Evolutionary conservation across 1,284 basidiomycete species (phyloP).

Genomic region (Rhodotorula glutinis): DNA sequence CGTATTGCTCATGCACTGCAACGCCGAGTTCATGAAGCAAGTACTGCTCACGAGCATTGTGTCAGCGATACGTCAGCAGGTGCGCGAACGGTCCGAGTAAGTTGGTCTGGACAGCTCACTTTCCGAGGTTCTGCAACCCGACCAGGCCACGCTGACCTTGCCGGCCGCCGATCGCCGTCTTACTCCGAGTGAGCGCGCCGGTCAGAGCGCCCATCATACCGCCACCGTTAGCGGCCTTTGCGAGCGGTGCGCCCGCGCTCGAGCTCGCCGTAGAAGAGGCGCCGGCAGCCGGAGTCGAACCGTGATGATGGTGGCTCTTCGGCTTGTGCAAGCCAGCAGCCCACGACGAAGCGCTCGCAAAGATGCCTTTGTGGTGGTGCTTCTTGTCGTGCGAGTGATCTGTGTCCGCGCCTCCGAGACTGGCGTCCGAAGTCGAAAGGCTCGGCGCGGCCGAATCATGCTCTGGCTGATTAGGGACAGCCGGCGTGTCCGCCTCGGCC

Average conservation of each 20-base stretch:
- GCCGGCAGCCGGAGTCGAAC: neutral
- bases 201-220: slow-evolving; percentile 12
- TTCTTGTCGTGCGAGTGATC: neutral
- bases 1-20: slow-evolving; percentile 92
- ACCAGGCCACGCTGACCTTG: slow-evolving; percentile 26
- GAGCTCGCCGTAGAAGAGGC: neutral
- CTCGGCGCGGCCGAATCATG: neutral
- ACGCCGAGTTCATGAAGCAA: slow-evolving; percentile 81
- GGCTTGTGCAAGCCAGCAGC: slow-evolving; percentile 10
- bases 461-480: neutral
- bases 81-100: too few relatives aligned
- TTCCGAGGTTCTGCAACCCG: slow-evolving; percentile 37
- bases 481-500: slow-evolving; percentile 19
- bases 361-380: slow-evolving; percentile 3
- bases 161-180: slow-evolving; percentile 1
- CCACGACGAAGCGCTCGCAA: slow-evolving; percentile 11
- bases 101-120: slow-evolving; percentile 15
- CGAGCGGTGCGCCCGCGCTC: too few relatives aligned
- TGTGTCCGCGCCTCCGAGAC: neutral
- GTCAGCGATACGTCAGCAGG: neutral
- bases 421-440: neutral
- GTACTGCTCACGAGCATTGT: slow-evolving; percentile 54
- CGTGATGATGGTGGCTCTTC: neutral
- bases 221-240: neutral
- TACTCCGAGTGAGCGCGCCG: slow-evolving; percentile 32